Base-by-base conservation (phyloP, 495 filamentous ascomycete species). In the Podospora tetraspora region DNA sequence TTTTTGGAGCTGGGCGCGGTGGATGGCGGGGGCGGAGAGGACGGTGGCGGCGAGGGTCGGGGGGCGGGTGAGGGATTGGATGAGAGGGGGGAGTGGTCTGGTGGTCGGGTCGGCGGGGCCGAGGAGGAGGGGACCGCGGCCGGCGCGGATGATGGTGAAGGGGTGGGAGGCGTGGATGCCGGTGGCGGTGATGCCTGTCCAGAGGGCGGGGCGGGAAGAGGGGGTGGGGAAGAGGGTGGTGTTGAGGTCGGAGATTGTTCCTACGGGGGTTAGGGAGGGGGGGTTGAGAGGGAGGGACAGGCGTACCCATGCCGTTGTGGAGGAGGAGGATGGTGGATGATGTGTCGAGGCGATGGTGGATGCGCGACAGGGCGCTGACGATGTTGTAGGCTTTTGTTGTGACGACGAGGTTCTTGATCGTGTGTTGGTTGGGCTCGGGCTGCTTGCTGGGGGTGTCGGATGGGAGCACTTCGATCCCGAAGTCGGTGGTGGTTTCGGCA, bases 281-380 rank as follows among this genome's bases (percentile, higher is more conserved):
- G 34, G 16, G 37, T 6, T 52, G 19, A 6, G 16, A 7, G 16
- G 43, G 3, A 19, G 5, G 43, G 30, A 11, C 1, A 0, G 32
- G 29, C 21, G 84, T 76, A 21, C 90, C 92, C 87, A 94, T 88
- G 21, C 92, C 92, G 68, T 94, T 93, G 67, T 94, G 91, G 10
- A 93, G 74, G 30, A 96, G 87, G 19, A 91, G 75, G 24, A 96
- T 82, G 0, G 88, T 89, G 13, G 89, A 90, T 3, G 84, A 75
- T 0, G 75, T 74, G 7, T 77, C 80, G 25, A 96, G 75, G 1
- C 92, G 85, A 60, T 87, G 80, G 13, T 77, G 79, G 25, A 94
- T 77, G 3, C 77, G 70, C 9, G 77, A 62, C 4, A 95, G 74
- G 8, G 90, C 90, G 3, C 75, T 69, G 16, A 82, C 73, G 0